Evolutionary conservation across 2,329 filamentous ascomycete genomes (phyloP), one percentile per base, ranked within the genome.

Genomic region (Pseudocercospora pini-densiflorae): DNA sequence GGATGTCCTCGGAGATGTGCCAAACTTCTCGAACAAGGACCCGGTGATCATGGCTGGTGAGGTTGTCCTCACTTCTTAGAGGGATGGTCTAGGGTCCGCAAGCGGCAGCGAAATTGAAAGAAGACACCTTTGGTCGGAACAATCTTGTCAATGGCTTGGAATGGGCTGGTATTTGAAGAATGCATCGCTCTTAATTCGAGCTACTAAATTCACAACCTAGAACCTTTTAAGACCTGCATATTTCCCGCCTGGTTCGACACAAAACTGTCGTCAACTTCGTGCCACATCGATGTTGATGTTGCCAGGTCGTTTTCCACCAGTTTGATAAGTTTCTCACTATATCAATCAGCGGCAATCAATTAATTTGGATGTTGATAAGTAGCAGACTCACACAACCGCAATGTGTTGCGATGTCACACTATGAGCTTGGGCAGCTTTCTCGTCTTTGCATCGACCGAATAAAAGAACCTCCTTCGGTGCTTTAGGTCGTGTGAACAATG

Each of bases 11-110:
- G 76, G 61, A 16, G 76, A 79, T 63, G 70, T 79, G 3, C 59
- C 68, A 31, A 80, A 80, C 70, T 80, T 79, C 61, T 66, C 70
- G 27, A 74, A 79, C 65, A 77, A 76, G 68, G 45, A 75, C n/a
- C 78, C 78, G 2, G 68, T 73, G 9, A 65, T 79, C 33, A 58
- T 79, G 53, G 65, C 68, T 31, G 78, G 77, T 21, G 71, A 72
- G 47, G 65, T 78, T 29, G 71, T 66, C 24, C 63, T 68, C 33
- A 53, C 61, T 24, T 68, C 63, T 27, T 66, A 27, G 51, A 55
- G 21, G 7, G 16, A 29, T 16, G 51, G 12, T 36, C 9, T 12
- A 16, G 2, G 33, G 33, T 14, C 14, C 33, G 33, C 2, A 36
- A 14, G 33, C n/a, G 36, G 36, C 5, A 40, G 36, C 14, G 16